A percentile compares a stretch with the other conserved stretches of the same genome.
phyloP scores from a whole-genome alignment of 2,329 filamentous ascomycete species.

The Penicillium sp. region DNA sequence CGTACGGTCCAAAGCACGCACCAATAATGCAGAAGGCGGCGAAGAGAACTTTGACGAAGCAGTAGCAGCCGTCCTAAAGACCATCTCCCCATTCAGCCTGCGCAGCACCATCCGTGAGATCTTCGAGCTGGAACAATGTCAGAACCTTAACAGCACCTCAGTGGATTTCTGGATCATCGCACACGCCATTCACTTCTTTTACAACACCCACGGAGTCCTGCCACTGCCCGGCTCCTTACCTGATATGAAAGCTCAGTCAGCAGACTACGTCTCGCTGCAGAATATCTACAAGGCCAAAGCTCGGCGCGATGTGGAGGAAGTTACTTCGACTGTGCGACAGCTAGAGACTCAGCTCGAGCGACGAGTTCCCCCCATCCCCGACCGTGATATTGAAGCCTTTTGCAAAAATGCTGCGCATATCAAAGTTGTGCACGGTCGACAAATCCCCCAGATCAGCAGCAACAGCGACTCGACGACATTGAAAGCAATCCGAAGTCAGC shows the following conservation, averaged over 20 bases:
- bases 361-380: slow-evolving; percentile 49
- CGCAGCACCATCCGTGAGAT: slow-evolving; percentile 68
- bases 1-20: slow-evolving; percentile 63
- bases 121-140: slow-evolving; percentile 63
- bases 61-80: slow-evolving; percentile 77
- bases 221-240: slow-evolving; percentile 83
- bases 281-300: slow-evolving; percentile 91
- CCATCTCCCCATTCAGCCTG: slow-evolving; percentile 64
- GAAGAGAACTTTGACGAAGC: slow-evolving; percentile 98
- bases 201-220: slow-evolving; percentile 64
- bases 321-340: slow-evolving; percentile 59
- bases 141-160: slow-evolving; percentile 42
- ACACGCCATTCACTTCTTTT: slow-evolving; percentile 70
- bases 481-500: slow-evolving; percentile 39
- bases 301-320: slow-evolving; percentile 68
- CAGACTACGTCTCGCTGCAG: slow-evolving; percentile 83
- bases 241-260: slow-evolving; percentile 95
- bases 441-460: slow-evolving; percentile 47
- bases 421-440: slow-evolving; percentile 69
- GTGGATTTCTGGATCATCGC: slow-evolving; percentile 86
- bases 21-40: slow-evolving; percentile 70
- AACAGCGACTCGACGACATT: slow-evolving; percentile 35
- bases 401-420: slow-evolving; percentile 94
- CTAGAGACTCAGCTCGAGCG: slow-evolving; percentile 50
- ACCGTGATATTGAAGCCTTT: slow-evolving; percentile 78